A percentile compares a stretch with the other conserved stretches of the same genome.
phyloP scores from a whole-genome alignment of 257 asterid genomes.

The Scutellaria galericulata region DNA sequence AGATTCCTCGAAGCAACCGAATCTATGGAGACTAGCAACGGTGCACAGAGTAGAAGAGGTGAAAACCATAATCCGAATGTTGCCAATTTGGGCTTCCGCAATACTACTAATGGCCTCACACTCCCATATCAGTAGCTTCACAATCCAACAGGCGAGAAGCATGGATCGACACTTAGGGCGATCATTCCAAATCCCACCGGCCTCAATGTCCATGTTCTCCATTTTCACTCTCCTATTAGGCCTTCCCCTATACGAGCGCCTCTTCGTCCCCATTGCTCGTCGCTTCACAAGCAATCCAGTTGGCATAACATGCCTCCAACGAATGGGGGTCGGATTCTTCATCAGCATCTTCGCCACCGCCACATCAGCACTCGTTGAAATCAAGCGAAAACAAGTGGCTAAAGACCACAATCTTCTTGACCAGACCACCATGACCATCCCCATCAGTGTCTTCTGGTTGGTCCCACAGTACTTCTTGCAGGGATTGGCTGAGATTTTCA shows the following conservation, averaged over 20 bases:
- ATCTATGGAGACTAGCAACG: conserved; percentile 75
- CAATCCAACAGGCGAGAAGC: conserved; percentile 70
- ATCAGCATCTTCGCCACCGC: conserved; percentile 58
- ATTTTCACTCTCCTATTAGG: conserved; percentile 56
- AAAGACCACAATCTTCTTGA: conserved; percentile 52
- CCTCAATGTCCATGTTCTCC: conserved; percentile 70
- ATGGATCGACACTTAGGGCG: conserved; percentile 69
- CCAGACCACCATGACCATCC: conserved; percentile 56
- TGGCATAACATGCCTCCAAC: conserved; percentile 73
- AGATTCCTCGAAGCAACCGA: conserved; percentile 43
- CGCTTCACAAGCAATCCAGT: conserved; percentile 51
- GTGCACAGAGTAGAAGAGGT: conserved; percentile 86
- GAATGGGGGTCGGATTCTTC: conserved; percentile 76
- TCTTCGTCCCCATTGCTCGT: conserved; percentile 66
- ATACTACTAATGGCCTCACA: conserved; percentile 63
- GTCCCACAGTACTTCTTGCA: conserved; percentile 75
- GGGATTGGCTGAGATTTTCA: conserved; percentile 73
- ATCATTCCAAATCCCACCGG: conserved; percentile 73
- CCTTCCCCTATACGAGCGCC: conserved; percentile 65
- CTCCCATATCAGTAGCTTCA: conserved; percentile 66
- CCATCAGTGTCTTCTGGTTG: conserved; percentile 74
- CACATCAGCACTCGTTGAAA: conserved; percentile 63
- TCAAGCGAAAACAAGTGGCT: conserved; percentile 65
- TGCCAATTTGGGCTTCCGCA: conserved; percentile 84
- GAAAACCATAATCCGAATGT: conserved; percentile 62